phyloP scores from a whole-genome alignment of 1,284 basidiomycete genomes.

The Boletus nobilissimus region DNA sequence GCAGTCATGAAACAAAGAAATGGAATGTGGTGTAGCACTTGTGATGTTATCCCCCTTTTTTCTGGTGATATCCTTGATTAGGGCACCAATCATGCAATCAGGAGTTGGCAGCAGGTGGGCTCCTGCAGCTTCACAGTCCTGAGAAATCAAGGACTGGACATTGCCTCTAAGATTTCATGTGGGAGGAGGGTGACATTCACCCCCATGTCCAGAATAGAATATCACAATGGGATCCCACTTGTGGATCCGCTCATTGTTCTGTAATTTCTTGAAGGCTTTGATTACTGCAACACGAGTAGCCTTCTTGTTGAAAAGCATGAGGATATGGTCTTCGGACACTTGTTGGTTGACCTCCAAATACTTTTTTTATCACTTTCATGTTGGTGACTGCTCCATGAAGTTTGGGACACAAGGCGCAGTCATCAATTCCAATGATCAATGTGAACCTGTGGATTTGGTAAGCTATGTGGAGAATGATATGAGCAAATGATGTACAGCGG shows the following conservation, averaged over 20 bases:
- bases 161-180: not conserved
- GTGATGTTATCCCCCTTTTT: constrained; percentile 15
- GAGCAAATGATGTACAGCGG: constrained; percentile 4
- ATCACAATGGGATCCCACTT: constrained; percentile 15
- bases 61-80: constrained; percentile 5
- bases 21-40: not conserved
- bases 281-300: constrained; percentile 5
- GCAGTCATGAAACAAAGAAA: not conserved
- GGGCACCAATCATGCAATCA: not conserved
- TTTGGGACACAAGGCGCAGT: not conserved
- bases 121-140: not conserved
- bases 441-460: not conserved
- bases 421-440: constrained; percentile 11
- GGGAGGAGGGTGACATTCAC: not conserved
- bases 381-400: constrained; percentile 10
- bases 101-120: not conserved
- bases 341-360: not conserved
- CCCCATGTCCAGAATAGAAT: constrained; percentile 14
- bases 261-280: not conserved
- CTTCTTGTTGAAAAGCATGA: not conserved
- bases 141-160: constrained; percentile 10
- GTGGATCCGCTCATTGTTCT: not conserved
- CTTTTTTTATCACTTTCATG: not conserved
- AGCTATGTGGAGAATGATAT: not conserved
- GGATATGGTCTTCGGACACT: not conserved